Conservation (phyloP, 345 rosid species). For the Carallia pectinifolia region DNA sequence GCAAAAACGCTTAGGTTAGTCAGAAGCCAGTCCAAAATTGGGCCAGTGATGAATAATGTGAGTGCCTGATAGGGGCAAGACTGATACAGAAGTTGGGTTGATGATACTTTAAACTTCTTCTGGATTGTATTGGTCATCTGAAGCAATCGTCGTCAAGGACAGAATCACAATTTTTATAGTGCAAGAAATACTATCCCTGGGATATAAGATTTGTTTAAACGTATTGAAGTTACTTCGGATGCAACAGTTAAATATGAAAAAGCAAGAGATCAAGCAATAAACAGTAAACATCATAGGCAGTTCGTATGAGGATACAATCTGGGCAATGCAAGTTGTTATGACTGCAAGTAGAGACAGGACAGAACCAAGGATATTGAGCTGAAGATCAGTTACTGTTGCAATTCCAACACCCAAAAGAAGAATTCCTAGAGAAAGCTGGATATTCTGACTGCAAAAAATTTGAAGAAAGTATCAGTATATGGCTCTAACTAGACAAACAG, state of each 20-base stretch:
- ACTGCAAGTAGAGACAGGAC: slow-evolving; percentile 89
- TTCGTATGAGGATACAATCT: slow-evolving; percentile 82
- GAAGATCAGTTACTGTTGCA: slow-evolving; percentile 99
- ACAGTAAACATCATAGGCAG: slow-evolving; percentile 13
- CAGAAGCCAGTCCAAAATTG: slow-evolving; percentile 93
- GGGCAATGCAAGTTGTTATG: slow-evolving; percentile 94
- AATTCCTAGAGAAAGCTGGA: slow-evolving; percentile 75
- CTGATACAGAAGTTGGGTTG: slow-evolving; percentile 97
- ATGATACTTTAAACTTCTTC: slow-evolving; percentile 98
- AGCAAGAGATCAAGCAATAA: slow-evolving; percentile 11
- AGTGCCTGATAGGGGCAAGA: slow-evolving; percentile 98
- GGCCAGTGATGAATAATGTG: slow-evolving; percentile 85
- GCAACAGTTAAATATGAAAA: slow-evolving; percentile 10
- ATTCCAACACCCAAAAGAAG: slow-evolving; percentile 99
- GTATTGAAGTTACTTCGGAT: background rate
- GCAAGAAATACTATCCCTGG: too few relatives aligned
- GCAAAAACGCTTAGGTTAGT: slow-evolving; percentile 93
- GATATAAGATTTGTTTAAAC: background rate
- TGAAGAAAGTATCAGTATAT: slow-evolving; percentile 16
- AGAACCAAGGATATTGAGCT: slow-evolving; percentile 92
- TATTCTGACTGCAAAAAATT: slow-evolving; percentile 62
- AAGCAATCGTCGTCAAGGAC: slow-evolving; percentile 48
- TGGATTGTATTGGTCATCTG: slow-evolving; percentile 99
- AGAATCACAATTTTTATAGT: background rate
- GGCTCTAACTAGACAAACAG: slow-evolving; percentile 3